Conservation (phyloP, 345 rosid genomes). For the Citrus medica region DNA sequence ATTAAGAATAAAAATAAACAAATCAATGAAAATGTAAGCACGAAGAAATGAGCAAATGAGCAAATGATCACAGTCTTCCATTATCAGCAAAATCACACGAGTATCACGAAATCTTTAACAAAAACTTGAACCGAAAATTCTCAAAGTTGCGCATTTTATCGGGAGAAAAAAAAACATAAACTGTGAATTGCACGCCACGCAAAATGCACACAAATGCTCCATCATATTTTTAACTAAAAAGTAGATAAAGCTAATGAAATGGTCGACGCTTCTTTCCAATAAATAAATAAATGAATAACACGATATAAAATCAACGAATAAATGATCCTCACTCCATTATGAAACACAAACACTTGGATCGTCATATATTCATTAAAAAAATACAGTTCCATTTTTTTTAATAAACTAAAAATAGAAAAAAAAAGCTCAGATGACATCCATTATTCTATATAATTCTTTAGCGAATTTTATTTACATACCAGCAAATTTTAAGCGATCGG, state of each 20-base stretch:
- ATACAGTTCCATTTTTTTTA: neutral
- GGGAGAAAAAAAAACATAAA: neutral
- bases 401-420: neutral
- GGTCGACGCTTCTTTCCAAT: neutral
- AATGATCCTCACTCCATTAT: neutral
- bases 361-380: conserved; percentile 1
- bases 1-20: neutral
- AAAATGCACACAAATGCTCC: neutral
- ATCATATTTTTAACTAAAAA: neutral
- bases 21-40: neutral
- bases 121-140: neutral
- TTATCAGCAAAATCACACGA: neutral
- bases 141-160: neutral
- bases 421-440: neutral
- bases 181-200: neutral
- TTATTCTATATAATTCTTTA: neutral
- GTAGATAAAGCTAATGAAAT: neutral
- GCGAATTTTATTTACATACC: conserved; percentile 15
- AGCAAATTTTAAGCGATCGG: conserved; percentile 28
- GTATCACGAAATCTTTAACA: neutral
- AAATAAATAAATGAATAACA: neutral
- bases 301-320: neutral
- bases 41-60: neutral
- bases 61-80: neutral
- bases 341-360: neutral